Evolutionary conservation across 129 eudicot genomes (phyloP).

Genomic region (Centrapalus pauciflorus): DNA sequence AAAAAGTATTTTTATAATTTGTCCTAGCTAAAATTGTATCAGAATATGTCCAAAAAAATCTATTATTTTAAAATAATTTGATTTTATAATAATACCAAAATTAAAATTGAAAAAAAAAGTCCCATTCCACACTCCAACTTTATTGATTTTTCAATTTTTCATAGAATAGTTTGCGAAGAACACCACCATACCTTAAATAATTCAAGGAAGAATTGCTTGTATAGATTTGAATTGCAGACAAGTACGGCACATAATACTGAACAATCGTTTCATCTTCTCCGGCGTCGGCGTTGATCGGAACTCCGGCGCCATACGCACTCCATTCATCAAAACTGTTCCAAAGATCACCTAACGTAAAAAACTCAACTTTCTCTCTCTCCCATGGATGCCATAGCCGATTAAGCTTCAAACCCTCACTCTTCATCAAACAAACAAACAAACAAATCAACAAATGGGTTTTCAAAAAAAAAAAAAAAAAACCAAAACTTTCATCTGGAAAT

Average conservation of each 20-base stretch:
- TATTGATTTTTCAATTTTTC: no score
- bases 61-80: no score
- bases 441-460: background rate
- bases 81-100: no score
- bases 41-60: no score
- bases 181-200: constrained; percentile 50
- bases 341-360: constrained; percentile 61
- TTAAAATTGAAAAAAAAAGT: no score
- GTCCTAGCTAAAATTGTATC: no score
- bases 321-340: constrained; percentile 92
- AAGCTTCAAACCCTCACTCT: constrained; percentile 64
- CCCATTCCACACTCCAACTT: no score
- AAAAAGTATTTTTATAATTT: no score
- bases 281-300: constrained; percentile 50
- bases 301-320: constrained; percentile 98
- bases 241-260: constrained; percentile 87
- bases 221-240: constrained; percentile 86
- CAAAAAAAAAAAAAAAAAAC: background rate
- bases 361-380: constrained; percentile 74
- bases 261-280: constrained; percentile 58
- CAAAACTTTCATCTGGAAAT: background rate
- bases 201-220: constrained; percentile 62
- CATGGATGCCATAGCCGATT: constrained; percentile 91
- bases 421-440: constrained; percentile 5
- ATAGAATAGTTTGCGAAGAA: background rate